These are phyloP conservation scores for Conidiobolus incongruus DNA, from an alignment of 371 early-diverging fungal species.

Conservation along the genomic window DNA sequence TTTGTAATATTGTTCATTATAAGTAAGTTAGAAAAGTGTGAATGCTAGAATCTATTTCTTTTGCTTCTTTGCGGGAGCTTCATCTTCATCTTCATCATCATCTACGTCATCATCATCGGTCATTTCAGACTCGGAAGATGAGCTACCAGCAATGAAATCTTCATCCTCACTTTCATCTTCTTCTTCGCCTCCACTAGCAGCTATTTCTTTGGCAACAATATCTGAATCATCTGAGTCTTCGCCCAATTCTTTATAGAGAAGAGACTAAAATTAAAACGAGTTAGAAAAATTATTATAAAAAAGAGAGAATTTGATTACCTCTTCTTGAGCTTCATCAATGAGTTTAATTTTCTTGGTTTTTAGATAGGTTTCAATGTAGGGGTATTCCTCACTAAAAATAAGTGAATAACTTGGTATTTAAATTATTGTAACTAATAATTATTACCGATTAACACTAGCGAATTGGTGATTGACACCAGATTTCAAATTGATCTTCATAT, in stretches of 20 bases:
- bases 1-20: no score
- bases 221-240: constrained; percentile 4
- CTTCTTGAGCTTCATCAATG: constrained; percentile 29
- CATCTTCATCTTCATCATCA: no score
- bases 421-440: background rate
- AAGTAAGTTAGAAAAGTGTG: no score
- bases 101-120: no score
- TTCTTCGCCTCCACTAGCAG: constrained; percentile 4
- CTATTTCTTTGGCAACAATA: constrained; percentile 5
- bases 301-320: constrained; percentile 39
- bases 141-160: constrained; percentile 9
- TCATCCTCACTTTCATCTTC: constrained; percentile 15
- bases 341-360: constrained; percentile 62
- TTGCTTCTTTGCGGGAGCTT: no score
- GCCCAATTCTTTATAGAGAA: constrained; percentile 5
- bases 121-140: no score
- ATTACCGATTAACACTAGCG: constrained; percentile 51
- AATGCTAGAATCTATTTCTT: no score
- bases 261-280: constrained; percentile 5
- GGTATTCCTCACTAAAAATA: constrained; percentile 55
- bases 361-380: constrained; percentile 56
- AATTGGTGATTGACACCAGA: constrained; percentile 59
- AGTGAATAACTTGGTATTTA: background rate
- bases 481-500: constrained; percentile 75
- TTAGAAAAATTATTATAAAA: constrained; percentile 12